Evolutionary conservation across 2,329 filamentous ascomycete species (phyloP), one percentile per base, ranked within the genome.

Genomic region (Juglanconis oblonga): DNA sequence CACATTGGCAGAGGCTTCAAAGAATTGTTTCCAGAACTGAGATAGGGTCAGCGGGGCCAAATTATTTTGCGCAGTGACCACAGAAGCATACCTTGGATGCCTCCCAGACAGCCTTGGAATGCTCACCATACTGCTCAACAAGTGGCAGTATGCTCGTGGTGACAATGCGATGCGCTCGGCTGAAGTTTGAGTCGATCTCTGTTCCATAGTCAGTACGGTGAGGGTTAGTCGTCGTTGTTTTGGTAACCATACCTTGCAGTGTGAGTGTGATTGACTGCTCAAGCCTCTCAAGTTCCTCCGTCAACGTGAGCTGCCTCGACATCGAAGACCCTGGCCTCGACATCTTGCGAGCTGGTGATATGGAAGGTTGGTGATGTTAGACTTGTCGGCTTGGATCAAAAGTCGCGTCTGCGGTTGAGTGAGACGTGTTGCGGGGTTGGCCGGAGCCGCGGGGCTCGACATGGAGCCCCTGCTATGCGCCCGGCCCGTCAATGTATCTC

Each of bases 121-220:
- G 90, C 66, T 96, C 92, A 50, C 91, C 91, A 76, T 99, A 99
- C 71, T 96, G 89, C 72, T 98, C 94, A 24, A 99, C 92, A 1
- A 97, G 84, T 1, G 95, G 95, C 3, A 99, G 77, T 58, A 99
- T 97, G 71, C 88, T 96, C 1, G 90, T 89, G 0, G 95, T 98
- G 44, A 99, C 94, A 62, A 99, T 98, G 64, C 92, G 88, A 74
- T 99, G 95, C 35, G 95, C 93, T 71, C 91, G 92, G 77, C 91
- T 97, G 74, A 99, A 99, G 77, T 99, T 99, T 75, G 92, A 90
- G 73, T 99, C 95, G 77, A 99, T 99, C 80, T 99, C 95, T 96
- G 69, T 14, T 47, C 51, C 14, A 32, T 45, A 36, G 17, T 36
- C 6, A 57, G 50, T 50, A 3, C 24, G 47, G 32, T 4, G 14